These are phyloP conservation scores for Rhododendron molle DNA, from an alignment of 148 eudicot genomes.

Conservation along the genomic window DNA sequence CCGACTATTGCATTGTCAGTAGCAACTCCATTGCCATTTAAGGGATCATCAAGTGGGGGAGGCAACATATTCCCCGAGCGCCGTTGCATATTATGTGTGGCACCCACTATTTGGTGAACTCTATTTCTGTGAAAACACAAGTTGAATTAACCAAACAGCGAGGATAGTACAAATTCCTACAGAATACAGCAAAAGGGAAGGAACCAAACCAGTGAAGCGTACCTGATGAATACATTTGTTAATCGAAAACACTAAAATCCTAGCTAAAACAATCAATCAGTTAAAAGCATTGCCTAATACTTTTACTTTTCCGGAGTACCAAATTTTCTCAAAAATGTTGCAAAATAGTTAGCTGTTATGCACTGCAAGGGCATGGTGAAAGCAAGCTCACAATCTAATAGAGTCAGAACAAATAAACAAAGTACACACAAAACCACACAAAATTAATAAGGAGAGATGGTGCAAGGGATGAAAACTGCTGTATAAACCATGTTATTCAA, in stretches of 20 bases:
- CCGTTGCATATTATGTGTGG: slow-evolving; percentile 48
- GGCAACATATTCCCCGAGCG: slow-evolving; percentile 75
- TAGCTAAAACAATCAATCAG: neutral
- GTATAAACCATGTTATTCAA: neutral
- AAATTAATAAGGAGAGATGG: neutral
- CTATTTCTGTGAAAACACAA: slow-evolving; percentile 40
- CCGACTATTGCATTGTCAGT: slow-evolving; percentile 34
- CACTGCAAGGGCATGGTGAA: neutral
- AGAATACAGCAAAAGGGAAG: slow-evolving; percentile 1
- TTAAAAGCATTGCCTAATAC: neutral
- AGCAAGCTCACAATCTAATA: neutral
- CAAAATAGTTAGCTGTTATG: neutral
- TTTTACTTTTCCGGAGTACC: neutral
- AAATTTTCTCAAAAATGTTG: neutral
- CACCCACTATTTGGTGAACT: slow-evolving; percentile 90
- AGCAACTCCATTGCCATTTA: slow-evolving; percentile 26
- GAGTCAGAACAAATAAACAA: neutral
- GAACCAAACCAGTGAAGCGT: neutral
- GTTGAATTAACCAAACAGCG: neutral
- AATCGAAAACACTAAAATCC: neutral
- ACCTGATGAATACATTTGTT: neutral
- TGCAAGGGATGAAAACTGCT: neutral
- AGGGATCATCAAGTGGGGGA: slow-evolving; percentile 60
- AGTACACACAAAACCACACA: neutral
- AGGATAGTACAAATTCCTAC: neutral